phyloP scores from a whole-genome alignment of 352 stramenopile genomes.

The Globisporangium paroecandrum region DNA sequence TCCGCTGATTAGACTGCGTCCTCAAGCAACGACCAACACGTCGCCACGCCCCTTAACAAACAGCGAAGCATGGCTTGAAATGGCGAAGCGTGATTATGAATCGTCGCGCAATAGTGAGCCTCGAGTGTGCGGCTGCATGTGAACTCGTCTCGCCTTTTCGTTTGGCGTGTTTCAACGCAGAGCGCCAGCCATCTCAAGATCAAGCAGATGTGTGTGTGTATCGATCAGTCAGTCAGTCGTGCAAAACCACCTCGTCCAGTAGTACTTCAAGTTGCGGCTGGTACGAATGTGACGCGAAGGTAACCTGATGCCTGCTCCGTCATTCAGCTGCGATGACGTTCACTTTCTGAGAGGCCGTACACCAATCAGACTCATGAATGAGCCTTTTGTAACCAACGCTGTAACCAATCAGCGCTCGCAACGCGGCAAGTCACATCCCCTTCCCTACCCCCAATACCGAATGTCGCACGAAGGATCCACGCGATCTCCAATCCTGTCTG shows the following conservation, averaged over 20 bases:
- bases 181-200: background rate
- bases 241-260: background rate
- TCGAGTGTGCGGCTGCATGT: background rate
- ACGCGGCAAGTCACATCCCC: background rate
- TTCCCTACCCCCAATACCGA: background rate
- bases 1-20: conserved; percentile 3
- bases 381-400: background rate
- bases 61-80: background rate
- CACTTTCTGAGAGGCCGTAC: background rate
- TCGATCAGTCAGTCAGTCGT: background rate
- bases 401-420: conserved; percentile 4
- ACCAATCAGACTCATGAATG: background rate
- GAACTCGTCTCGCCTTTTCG: background rate
- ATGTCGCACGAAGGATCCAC: conserved; percentile 1
- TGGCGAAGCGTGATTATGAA: background rate
- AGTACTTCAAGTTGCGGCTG: conserved; percentile 8
- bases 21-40: background rate
- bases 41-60: background rate
- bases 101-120: background rate
- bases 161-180: background rate
- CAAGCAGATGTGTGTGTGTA: too few relatives aligned
- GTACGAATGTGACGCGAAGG: conserved; percentile 10
- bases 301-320: background rate
- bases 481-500: background rate
- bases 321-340: conserved; percentile 3